phyloP scores from a whole-genome alignment of 1,284 basidiomycete species.

The Lentinula novae-zelandiae region DNA sequence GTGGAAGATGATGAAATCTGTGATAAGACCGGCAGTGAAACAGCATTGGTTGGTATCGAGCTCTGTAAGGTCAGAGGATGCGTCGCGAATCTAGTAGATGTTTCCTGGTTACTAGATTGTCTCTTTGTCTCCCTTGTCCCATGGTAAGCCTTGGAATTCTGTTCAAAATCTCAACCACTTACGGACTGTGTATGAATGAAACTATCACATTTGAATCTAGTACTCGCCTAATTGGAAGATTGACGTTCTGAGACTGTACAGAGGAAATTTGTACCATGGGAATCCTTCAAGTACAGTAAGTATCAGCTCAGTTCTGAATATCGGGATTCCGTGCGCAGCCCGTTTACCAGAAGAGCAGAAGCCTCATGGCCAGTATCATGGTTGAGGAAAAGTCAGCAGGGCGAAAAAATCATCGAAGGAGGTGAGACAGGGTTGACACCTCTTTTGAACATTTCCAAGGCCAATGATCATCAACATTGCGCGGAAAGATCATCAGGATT shows the following conservation, averaged over 20 bases:
- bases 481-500: background rate
- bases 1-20: too few relatives aligned
- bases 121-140: too few relatives aligned
- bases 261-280: background rate
- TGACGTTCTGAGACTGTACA: background rate
- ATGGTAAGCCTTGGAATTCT: too few relatives aligned
- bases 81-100: too few relatives aligned
- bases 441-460: background rate
- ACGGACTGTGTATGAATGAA: too few relatives aligned
- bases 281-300: background rate
- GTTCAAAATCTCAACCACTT: too few relatives aligned
- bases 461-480: background rate
- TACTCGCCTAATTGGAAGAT: too few relatives aligned
- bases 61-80: too few relatives aligned
- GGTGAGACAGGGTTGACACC: background rate
- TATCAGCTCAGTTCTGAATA: background rate
- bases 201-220: too few relatives aligned
- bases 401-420: background rate
- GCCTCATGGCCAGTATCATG: background rate
- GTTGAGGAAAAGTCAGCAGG: background rate
- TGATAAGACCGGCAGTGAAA: accelerated
- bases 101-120: too few relatives aligned
- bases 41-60: too few relatives aligned
- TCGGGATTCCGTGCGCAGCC: background rate
- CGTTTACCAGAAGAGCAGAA: background rate